Evolutionary conservation across 1,284 basidiomycete species (phyloP).

Genomic region (Tilletiopsis washingtonensis): DNA sequence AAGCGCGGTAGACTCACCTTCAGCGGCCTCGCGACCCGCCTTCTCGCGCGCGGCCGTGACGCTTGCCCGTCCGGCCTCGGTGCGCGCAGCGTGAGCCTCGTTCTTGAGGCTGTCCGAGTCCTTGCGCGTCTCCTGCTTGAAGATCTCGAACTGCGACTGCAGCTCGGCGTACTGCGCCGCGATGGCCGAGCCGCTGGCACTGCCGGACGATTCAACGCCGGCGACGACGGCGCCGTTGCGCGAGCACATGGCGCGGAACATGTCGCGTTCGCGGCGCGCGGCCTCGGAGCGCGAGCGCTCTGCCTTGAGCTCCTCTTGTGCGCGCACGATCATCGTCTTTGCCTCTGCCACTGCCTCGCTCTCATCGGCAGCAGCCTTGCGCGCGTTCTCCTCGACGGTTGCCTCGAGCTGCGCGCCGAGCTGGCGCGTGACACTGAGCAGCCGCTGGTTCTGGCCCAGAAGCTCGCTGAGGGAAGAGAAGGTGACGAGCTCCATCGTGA

Average conservation of each 20-base stretch:
- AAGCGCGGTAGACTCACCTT: slow-evolving; percentile 55
- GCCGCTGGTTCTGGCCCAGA: slow-evolving; percentile 80
- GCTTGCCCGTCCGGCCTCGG: slow-evolving; percentile 69
- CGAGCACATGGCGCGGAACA: slow-evolving; percentile 65
- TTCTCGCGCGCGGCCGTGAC: slow-evolving; percentile 50
- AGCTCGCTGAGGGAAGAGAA: slow-evolving; percentile 73
- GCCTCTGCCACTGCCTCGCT: slow-evolving; percentile 76
- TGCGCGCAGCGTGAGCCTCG: slow-evolving; percentile 62
- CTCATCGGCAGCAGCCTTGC: slow-evolving; percentile 55
- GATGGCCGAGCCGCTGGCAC: neutral
- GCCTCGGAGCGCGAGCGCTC: slow-evolving; percentile 66
- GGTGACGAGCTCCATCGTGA: slow-evolving; percentile 79
- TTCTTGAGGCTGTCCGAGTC: slow-evolving; percentile 63
- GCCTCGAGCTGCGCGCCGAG: slow-evolving; percentile 46
- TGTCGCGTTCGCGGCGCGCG: slow-evolving; percentile 77
- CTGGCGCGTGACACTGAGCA: slow-evolving; percentile 74
- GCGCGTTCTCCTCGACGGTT: slow-evolving; percentile 30
- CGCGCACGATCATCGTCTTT: slow-evolving; percentile 69
- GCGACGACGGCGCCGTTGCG: slow-evolving; percentile 7
- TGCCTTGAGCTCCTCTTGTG: slow-evolving; percentile 66
- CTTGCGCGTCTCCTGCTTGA: slow-evolving; percentile 66
- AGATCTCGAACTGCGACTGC: slow-evolving; percentile 66
- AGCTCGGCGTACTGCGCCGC: slow-evolving; percentile 56
- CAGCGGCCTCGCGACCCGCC: slow-evolving; percentile 31
- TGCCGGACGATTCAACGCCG: neutral